Conservation (phyloP, 257 asterid genomes). For the Gentiana dahurica region DNA sequence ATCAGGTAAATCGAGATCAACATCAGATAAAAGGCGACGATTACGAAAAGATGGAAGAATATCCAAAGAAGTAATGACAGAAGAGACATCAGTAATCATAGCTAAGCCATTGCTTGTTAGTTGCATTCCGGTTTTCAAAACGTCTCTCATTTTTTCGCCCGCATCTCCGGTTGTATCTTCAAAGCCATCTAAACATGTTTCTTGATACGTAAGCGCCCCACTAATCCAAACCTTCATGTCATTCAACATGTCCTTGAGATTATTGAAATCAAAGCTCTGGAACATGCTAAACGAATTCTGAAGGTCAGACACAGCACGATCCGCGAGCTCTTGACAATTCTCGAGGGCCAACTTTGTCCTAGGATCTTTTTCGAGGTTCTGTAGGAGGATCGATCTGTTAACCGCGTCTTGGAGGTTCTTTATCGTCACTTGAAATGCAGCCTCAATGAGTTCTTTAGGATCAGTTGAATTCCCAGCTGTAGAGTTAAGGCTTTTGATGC, state of each 20-base stretch:
- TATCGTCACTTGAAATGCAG: conserved; percentile 39
- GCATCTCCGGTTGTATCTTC: conserved; percentile 39
- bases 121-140: conserved; percentile 40
- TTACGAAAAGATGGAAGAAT: conserved; percentile 8
- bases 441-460: conserved; percentile 56
- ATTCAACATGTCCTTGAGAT: conserved; percentile 28
- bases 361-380: conserved; percentile 29
- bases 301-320: conserved; percentile 43
- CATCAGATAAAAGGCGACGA: conserved; percentile 45
- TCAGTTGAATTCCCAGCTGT: conserved; percentile 32
- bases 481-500: conserved; percentile 34
- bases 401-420: conserved; percentile 23
- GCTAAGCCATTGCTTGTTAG: conserved; percentile 79
- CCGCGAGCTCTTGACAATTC: conserved; percentile 40
- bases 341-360: conserved; percentile 42
- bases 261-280: conserved; percentile 32
- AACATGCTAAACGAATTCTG: conserved; percentile 35
- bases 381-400: conserved; percentile 29
- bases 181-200: conserved; percentile 76
- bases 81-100: conserved; percentile 66
- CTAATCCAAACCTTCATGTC: conserved; percentile 75
- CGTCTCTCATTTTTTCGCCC: conserved; percentile 41
- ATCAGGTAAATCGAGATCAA: conserved; percentile 15
- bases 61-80: conserved; percentile 30
- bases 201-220: conserved; percentile 71